Evolutionary conservation across 768 basidiomycete genomes (phyloP).

Genomic region (Tricholoma sp.): DNA sequence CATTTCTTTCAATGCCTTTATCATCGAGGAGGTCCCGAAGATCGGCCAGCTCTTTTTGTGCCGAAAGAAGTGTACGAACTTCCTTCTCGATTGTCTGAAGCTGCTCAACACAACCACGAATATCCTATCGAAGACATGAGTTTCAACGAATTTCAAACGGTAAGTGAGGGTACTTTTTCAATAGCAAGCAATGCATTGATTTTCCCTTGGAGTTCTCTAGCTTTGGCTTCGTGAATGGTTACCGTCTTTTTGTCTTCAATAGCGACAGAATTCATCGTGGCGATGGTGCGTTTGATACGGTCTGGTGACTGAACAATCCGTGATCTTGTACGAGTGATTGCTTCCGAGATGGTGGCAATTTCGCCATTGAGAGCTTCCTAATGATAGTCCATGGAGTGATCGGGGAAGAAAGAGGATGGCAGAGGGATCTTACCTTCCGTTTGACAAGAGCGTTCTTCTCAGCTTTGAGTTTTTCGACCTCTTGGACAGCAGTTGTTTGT

Average conservation of each 20-base stretch:
- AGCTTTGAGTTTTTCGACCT: slow-evolving; percentile 66
- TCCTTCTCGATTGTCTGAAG: slow-evolving; percentile 73
- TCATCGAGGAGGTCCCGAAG: slow-evolving; percentile 64
- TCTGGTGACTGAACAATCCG: slow-evolving; percentile 92
- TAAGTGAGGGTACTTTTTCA: slow-evolving; percentile 54
- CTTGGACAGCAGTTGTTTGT: slow-evolving; percentile 53
- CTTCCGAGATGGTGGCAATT: slow-evolving; percentile 51
- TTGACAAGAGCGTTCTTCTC: slow-evolving; percentile 61
- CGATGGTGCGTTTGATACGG: slow-evolving; percentile 77
- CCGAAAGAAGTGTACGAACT: slow-evolving; percentile 50
- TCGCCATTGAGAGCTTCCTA: slow-evolving; percentile 63
- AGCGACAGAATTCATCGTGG: slow-evolving; percentile 63
- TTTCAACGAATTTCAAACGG: slow-evolving; percentile 1
- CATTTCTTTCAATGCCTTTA: slow-evolving; percentile 70
- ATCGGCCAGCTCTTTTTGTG: slow-evolving; percentile 64
- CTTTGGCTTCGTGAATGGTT: slow-evolving; percentile 62
- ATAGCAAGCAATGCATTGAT: slow-evolving; percentile 64
- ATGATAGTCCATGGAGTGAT: background rate
- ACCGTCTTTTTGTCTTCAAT: slow-evolving; percentile 68
- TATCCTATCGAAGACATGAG: slow-evolving; percentile 41
- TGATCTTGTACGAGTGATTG: slow-evolving; percentile 56
- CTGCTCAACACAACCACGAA: slow-evolving; percentile 67
- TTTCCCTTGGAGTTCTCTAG: slow-evolving; percentile 72
- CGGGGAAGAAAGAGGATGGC: background rate
- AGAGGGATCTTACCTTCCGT: slow-evolving; percentile 46